phyloP scores from a whole-genome alignment of 148 eudicot species.

The Silene latifolia region DNA sequence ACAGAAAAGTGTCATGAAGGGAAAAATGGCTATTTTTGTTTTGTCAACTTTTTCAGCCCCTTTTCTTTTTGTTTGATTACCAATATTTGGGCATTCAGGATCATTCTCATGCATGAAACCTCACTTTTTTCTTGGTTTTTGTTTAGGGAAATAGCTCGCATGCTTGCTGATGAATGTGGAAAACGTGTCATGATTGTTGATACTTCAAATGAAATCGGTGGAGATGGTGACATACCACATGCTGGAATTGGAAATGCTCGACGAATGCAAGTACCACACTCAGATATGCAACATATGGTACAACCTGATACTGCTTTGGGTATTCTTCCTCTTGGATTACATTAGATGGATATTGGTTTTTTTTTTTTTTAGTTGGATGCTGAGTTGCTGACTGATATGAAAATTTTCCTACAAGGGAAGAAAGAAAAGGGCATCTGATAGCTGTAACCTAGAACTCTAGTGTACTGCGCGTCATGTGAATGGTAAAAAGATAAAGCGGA shows the following conservation, averaged over 20 bases:
- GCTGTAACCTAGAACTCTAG: background rate
- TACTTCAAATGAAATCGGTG: conserved; percentile 98
- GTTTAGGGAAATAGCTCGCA: conserved; percentile 89
- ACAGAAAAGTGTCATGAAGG: background rate
- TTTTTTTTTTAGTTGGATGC: conserved; percentile 4
- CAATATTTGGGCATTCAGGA: background rate
- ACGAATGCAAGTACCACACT: conserved; percentile 88
- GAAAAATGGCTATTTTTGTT: background rate
- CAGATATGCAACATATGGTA: conserved; percentile 93
- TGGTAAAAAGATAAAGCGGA: background rate
- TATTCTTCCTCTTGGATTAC: conserved; percentile 12
- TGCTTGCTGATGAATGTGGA: conserved; percentile 82
- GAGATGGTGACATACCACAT: conserved; percentile 99
- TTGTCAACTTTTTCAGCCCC: background rate
- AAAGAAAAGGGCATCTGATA: background rate
- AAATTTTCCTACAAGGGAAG: background rate
- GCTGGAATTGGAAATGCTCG: conserved; percentile 93
- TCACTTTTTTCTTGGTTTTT: conserved; percentile 7
- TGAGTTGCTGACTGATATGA: background rate
- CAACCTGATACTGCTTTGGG: conserved; percentile 5
- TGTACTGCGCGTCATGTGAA: background rate
- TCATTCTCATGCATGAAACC: background rate
- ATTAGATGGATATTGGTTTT: background rate
- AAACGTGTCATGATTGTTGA: conserved; percentile 98
- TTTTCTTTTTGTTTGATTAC: background rate